Evolutionary conservation across 2,329 filamentous ascomycete genomes (phyloP).

Genomic region (Aphanoascus verrucosus): DNA sequence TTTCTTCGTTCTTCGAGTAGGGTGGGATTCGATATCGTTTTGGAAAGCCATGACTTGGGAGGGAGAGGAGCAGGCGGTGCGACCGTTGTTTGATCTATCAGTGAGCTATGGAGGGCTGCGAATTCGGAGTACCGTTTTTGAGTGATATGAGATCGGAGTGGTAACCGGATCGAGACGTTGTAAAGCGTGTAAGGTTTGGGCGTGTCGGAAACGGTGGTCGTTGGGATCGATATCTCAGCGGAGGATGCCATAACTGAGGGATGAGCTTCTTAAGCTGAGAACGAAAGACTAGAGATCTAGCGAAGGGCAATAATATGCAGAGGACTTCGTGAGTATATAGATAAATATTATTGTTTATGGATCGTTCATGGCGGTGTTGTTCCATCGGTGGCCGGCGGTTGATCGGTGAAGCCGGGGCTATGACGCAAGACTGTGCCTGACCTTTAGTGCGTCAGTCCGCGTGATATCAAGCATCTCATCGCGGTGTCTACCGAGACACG

Average conservation of each 20-base stretch:
- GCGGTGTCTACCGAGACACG: too few relatives aligned
- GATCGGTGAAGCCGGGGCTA: too few relatives aligned
- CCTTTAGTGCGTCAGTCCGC: too few relatives aligned
- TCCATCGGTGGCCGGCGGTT: too few relatives aligned
- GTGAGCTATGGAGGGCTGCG: constrained; percentile 42
- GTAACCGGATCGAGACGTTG: constrained; percentile 51
- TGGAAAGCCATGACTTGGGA: constrained; percentile 50
- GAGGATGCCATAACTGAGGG: constrained; percentile 23
- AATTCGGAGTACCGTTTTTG: constrained; percentile 58
- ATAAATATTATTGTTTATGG: too few relatives aligned
- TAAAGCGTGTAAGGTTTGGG: constrained; percentile 47
- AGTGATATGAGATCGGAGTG: constrained; percentile 48
- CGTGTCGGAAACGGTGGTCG: constrained; percentile 33
- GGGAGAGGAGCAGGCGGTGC: constrained; percentile 47
- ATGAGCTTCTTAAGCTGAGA: background rate
- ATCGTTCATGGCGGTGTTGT: too few relatives aligned
- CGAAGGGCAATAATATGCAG: too few relatives aligned
- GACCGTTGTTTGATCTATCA: constrained; percentile 41
- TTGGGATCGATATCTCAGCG: constrained; percentile 33
- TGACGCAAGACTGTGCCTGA: too few relatives aligned
- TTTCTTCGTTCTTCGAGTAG: constrained; percentile 48
- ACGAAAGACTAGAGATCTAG: background rate
- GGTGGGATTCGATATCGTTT: constrained; percentile 45
- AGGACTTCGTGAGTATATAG: too few relatives aligned
- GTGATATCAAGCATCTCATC: too few relatives aligned